Evolutionary conservation across 192 early-diverging fungal species (phyloP).

Genomic region (Irineochytrium annulatum): DNA sequence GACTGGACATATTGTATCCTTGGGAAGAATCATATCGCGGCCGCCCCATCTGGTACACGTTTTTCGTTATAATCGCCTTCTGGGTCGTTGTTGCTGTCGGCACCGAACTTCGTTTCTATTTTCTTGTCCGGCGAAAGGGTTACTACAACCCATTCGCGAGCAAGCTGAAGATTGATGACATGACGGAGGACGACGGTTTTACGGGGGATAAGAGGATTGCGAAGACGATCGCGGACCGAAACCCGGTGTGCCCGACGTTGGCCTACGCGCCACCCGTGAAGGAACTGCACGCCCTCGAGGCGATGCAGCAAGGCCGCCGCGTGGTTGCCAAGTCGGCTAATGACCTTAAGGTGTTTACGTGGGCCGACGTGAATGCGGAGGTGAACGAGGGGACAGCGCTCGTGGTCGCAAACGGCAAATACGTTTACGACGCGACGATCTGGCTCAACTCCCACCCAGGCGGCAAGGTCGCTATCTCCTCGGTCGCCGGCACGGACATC

Average conservation of each 20-base stretch:
- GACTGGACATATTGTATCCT: background rate
- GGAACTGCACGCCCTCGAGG: slow-evolving; percentile 41
- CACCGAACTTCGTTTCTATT: background rate
- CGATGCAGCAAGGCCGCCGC: slow-evolving; percentile 16
- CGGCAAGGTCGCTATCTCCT: slow-evolving; percentile 16
- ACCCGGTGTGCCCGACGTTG: background rate
- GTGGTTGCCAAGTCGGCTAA: background rate
- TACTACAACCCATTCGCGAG: background rate
- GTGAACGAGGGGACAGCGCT: slow-evolving; percentile 11
- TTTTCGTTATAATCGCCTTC: background rate
- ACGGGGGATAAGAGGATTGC: background rate
- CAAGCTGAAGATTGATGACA: no score
- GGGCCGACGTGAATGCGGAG: slow-evolving; percentile 17
- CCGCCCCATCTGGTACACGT: background rate
- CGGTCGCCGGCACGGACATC: slow-evolving; percentile 28
- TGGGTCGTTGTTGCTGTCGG: background rate
- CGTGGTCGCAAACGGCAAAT: slow-evolving; percentile 27
- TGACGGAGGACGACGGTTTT: no score
- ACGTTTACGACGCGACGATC: slow-evolving; percentile 25
- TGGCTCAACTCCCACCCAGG: slow-evolving; percentile 32
- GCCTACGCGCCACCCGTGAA: background rate
- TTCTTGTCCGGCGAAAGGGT: background rate
- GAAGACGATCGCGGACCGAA: background rate
- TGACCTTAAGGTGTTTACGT: slow-evolving; percentile 20
- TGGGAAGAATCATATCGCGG: background rate